These are phyloP conservation scores for Nemania sp. DNA, from an alignment of 2,329 filamentous ascomycete species.

Conservation along the genomic window DNA sequence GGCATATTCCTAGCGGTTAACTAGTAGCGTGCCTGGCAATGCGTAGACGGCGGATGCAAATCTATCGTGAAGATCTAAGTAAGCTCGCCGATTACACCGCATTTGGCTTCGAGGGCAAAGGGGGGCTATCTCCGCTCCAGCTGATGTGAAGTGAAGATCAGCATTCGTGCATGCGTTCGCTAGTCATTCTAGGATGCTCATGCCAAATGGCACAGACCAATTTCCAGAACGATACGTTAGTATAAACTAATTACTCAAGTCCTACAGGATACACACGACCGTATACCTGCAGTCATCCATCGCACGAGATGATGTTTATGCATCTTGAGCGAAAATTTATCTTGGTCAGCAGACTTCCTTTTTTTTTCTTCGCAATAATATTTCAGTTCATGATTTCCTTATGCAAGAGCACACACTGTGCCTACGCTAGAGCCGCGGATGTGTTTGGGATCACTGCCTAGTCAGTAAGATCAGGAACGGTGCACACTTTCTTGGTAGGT, in stretches of 20 bases:
- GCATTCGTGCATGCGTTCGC: slow-evolving; percentile 21
- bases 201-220: slow-evolving; percentile 5
- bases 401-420: too few relatives aligned
- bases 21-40: not conserved
- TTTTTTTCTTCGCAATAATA: not conserved
- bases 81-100: slow-evolving; percentile 11
- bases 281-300: slow-evolving; percentile 24
- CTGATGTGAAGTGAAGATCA: slow-evolving; percentile 19
- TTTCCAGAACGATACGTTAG: too few relatives aligned
- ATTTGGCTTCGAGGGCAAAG: not conserved
- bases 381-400: too few relatives aligned
- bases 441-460: slow-evolving; percentile 1
- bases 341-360: too few relatives aligned
- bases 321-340: slow-evolving; percentile 4
- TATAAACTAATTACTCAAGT: too few relatives aligned
- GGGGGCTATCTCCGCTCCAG: not conserved
- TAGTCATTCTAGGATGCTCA: too few relatives aligned
- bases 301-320: slow-evolving; percentile 22
- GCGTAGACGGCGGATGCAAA: not conserved
- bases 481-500: too few relatives aligned
- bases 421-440: slow-evolving; percentile 1
- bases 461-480: slow-evolving; percentile 4
- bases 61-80: not conserved
- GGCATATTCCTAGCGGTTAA: too few relatives aligned
- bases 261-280: too few relatives aligned